Evolutionary conservation across 2,329 filamentous ascomycete species (phyloP).

Genomic region (Conoideocrella luteorostrata): DNA sequence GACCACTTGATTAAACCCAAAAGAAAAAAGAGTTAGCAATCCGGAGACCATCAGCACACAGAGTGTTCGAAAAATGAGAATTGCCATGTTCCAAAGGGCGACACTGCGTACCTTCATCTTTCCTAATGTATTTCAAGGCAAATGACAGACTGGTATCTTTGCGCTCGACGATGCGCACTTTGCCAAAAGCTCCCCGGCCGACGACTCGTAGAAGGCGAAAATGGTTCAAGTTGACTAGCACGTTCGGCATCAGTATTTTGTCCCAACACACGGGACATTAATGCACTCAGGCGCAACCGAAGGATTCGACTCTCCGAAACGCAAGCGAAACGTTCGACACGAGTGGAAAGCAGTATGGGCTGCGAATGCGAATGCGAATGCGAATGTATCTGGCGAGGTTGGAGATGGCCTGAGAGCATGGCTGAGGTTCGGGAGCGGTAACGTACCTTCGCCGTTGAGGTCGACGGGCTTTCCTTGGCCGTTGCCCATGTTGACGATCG

Average conservation of each 20-base stretch:
- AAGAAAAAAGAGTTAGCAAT: too few species aligned
- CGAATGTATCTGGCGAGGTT: too few species aligned
- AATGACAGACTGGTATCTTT: constrained; percentile 94
- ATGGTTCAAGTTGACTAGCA: constrained; percentile 87
- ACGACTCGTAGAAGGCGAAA: constrained; percentile 93
- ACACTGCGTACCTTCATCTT: constrained; percentile 76
- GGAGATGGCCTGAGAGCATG: constrained; percentile 9
- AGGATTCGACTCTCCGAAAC: too few species aligned
- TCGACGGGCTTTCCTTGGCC: constrained; percentile 89
- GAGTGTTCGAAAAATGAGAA: too few species aligned
- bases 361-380: too few species aligned
- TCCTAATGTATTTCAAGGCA: constrained; percentile 95
- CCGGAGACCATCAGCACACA: too few species aligned
- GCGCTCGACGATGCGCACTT: constrained; percentile 95
- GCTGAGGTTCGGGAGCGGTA: constrained; percentile 9
- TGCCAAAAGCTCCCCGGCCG: constrained; percentile 95
- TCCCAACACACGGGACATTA: not conserved
- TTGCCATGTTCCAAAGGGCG: too few species aligned
- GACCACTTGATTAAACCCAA: too few species aligned
- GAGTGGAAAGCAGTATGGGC: not conserved
- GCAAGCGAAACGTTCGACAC: too few species aligned
- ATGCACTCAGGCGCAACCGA: not conserved
- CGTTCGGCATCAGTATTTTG: not conserved
- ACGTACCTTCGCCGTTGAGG: constrained; percentile 82
- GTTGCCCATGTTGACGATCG: constrained; percentile 77